These are phyloP conservation scores for Flagelloscypha sp. DNA, from an alignment of 768 basidiomycete genomes.

Conservation along the genomic window DNA sequence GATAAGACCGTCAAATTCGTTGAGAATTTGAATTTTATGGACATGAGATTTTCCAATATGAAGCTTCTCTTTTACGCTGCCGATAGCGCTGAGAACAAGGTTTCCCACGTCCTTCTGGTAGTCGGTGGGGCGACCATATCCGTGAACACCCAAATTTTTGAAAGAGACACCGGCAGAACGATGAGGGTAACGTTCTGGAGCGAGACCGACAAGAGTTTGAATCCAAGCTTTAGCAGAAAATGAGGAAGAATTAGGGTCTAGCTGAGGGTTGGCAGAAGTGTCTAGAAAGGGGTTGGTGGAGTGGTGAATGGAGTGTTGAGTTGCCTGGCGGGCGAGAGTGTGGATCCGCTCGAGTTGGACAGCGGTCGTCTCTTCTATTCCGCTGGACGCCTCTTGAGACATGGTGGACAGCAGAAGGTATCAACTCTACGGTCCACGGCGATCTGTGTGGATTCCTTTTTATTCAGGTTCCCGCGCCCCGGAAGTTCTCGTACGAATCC, in stretches of 20 bases:
- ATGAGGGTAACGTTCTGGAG: slow-evolving; percentile 15
- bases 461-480: too few species aligned
- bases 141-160: slow-evolving; percentile 25
- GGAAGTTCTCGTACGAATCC: too few species aligned
- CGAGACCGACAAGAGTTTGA: slow-evolving; percentile 18
- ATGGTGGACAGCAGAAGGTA: too few species aligned
- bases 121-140: slow-evolving; percentile 23
- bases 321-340: not conserved
- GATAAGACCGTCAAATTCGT: slow-evolving; percentile 55
- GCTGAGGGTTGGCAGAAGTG: slow-evolving; percentile 18
- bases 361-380: too few species aligned
- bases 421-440: too few species aligned
- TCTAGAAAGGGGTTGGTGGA: slow-evolving; percentile 19
- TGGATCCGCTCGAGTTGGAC: too few species aligned
- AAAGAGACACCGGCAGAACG: slow-evolving; percentile 29
- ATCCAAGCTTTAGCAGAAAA: slow-evolving; percentile 28
- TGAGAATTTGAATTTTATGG: slow-evolving; percentile 36
- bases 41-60: slow-evolving; percentile 23
- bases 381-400: too few species aligned
- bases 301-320: not conserved
- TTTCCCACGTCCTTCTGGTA: slow-evolving; percentile 36
- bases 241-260: slow-evolving; percentile 26
- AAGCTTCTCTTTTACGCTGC: slow-evolving; percentile 7
- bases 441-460: too few species aligned
- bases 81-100: slow-evolving; percentile 16